Conservation (phyloP, 1,139 yeast genomes). For the Magnusiomyces paraingens region DNA sequence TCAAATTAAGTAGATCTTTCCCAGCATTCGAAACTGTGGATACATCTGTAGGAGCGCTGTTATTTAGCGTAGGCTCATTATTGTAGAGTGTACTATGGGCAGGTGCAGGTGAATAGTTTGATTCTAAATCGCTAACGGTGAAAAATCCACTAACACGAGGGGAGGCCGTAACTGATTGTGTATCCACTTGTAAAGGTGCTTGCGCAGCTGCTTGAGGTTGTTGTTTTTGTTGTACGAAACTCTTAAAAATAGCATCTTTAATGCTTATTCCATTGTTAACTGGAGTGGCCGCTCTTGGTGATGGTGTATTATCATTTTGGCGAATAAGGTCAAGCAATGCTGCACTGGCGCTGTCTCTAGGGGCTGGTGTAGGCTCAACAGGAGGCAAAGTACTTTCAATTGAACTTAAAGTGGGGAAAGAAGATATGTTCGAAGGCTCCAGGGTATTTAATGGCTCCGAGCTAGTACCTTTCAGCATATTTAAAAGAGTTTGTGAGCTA, state of each 20-base stretch:
- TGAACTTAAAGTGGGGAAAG: no score
- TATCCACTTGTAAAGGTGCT: neutral
- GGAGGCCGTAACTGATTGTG: no score
- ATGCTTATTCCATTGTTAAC: neutral
- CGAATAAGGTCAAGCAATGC: neutral
- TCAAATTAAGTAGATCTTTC: neutral
- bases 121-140: neutral
- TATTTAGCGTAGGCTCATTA: neutral
- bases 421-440: no score
- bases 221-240: neutral
- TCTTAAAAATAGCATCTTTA: conserved; percentile 1
- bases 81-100: neutral
- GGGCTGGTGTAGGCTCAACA: neutral
- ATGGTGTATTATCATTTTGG: neutral
- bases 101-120: neutral
- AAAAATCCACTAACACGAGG: neutral
- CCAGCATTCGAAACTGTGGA: neutral
- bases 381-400: no score
- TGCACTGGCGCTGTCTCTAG: neutral
- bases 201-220: neutral
- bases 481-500: neutral
- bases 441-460: neutral
- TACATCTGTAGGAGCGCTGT: neutral
- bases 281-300: neutral
- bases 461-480: conserved; percentile 2